Evolutionary conservation across 2,329 filamentous ascomycete genomes (phyloP).

Genomic region (Fusarium sp.): DNA sequence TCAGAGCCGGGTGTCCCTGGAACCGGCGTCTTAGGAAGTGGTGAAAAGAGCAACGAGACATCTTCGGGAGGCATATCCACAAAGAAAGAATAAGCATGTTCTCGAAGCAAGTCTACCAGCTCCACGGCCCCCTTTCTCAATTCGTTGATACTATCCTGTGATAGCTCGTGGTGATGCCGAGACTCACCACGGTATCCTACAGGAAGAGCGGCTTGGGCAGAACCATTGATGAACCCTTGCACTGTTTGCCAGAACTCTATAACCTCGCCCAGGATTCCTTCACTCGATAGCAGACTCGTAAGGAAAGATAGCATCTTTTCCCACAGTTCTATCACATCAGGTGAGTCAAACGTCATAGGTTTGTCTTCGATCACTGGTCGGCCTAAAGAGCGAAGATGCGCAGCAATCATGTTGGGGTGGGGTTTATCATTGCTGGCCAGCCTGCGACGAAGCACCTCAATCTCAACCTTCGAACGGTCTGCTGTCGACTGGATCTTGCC

Average conservation of each 20-base stretch:
- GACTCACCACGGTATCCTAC: slow-evolving; percentile 85
- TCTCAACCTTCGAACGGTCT: slow-evolving; percentile 89
- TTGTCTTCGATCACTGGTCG: slow-evolving; percentile 73
- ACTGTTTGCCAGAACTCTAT: slow-evolving; percentile 94
- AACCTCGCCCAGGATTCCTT: slow-evolving; percentile 88
- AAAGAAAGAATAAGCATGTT: slow-evolving; percentile 85
- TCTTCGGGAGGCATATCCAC: slow-evolving; percentile 90
- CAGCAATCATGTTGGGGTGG: slow-evolving; percentile 73
- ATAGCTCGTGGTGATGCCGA: slow-evolving; percentile 81
- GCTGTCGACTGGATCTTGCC: slow-evolving; percentile 82
- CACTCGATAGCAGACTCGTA: slow-evolving; percentile 77
- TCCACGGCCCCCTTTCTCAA: slow-evolving; percentile 83
- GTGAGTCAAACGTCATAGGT: slow-evolving; percentile 75
- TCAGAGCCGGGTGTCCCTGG: slow-evolving; percentile 48
- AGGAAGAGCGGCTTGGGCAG: slow-evolving; percentile 82
- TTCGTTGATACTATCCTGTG: slow-evolving; percentile 74
- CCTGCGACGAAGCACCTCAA: slow-evolving; percentile 87
- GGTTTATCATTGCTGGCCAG: slow-evolving; percentile 81
- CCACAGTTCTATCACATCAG: slow-evolving; percentile 90
- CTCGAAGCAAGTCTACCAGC: slow-evolving; percentile 83
- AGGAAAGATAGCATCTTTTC: slow-evolving; percentile 85
- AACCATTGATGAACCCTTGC: slow-evolving; percentile 89
- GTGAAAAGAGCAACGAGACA: slow-evolving; percentile 86
- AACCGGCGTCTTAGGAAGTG: slow-evolving; percentile 70
- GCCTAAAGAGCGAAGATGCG: slow-evolving; percentile 79